These are phyloP conservation scores for Cicer bijugum DNA, from an alignment of 306 rosid species.

Conservation along the genomic window DNA sequence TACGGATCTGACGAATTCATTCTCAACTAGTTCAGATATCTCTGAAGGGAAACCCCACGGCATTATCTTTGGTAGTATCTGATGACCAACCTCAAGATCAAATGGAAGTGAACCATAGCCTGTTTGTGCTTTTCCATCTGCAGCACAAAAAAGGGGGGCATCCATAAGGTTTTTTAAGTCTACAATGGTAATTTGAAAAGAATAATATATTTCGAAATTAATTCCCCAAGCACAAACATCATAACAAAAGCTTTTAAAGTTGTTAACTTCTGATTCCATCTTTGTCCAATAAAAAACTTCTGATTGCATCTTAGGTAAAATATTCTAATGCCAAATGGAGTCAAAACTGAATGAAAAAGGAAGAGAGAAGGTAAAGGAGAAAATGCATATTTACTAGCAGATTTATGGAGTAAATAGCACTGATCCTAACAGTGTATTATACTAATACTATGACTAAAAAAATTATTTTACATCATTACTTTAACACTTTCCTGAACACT, in stretches of 20 bases:
- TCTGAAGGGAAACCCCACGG: constrained; percentile 94
- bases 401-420: constrained; percentile 3
- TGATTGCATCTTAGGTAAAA: not conserved
- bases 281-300: no score
- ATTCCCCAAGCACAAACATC: constrained; percentile 36
- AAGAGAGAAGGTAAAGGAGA: not conserved
- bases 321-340: constrained; percentile 18
- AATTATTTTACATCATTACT: not conserved
- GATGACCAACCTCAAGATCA: constrained; percentile 78
- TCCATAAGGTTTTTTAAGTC: constrained; percentile 32
- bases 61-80: constrained; percentile 71
- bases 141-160: constrained; percentile 51
- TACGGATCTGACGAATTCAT: constrained; percentile 58
- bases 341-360: constrained; percentile 6
- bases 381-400: constrained; percentile 21
- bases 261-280: constrained; percentile 8
- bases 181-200: constrained; percentile 24
- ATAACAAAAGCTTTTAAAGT: constrained; percentile 9
- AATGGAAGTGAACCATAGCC: constrained; percentile 61
- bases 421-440: constrained; percentile 1
- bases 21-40: constrained; percentile 71
- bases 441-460: constrained; percentile 10
- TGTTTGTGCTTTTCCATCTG: constrained; percentile 59
- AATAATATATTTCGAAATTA: constrained; percentile 23
- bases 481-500: constrained; percentile 19